Evolutionary conservation across 2,329 filamentous ascomycete species (phyloP), one percentile per base, ranked within the genome.

Genomic region (Ceratocystis diversiconidia): DNA sequence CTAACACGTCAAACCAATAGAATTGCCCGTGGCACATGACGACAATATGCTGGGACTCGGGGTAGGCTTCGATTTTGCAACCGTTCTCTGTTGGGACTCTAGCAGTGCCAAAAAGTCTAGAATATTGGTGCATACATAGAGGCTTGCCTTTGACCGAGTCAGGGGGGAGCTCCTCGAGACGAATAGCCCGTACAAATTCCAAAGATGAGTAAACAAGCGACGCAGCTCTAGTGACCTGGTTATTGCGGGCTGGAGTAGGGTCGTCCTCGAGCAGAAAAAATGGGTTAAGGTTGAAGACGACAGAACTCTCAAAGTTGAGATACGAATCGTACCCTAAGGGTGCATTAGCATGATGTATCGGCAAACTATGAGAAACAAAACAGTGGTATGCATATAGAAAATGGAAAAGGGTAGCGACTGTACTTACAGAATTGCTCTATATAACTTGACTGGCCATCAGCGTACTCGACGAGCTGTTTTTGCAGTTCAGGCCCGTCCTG

Each of bases 201-300:
- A 97, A 78, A 3, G 94, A 87, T 2, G 94, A 99, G 17, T 94
- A 85, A 0, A 95, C 90, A 57, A 99, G 79, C 0, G 94, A 97
- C 0, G 94, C 92, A 10, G 94, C 92, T 66, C 94, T 85, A 8
- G 48, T 22, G 69, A 97, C 90, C 75, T 99, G 94, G 73, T 97
- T 94, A 76, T 96, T 96, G 69, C 94, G 84, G 59, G 92, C 92
- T 2, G 94, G 94, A 1, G 94, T 99, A 0, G 94, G 94, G 72
- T 99, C 94, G 78, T 99, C 94, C 75, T 96, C 94, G 63, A 99
- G 81, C 66, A 99, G 79, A 78, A 99, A 99, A 77, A 99, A 99
- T 0, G 94, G 94, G 72, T 99, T 99, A 69, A 99, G 78, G 76
- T 99, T 97, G 70, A 99, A 82, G 50, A 99, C 94, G 50, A 99